These are phyloP conservation scores for Ophiostoma novo-ulmi DNA, from an alignment of 2,329 filamentous ascomycete species.

Conservation along the genomic window DNA sequence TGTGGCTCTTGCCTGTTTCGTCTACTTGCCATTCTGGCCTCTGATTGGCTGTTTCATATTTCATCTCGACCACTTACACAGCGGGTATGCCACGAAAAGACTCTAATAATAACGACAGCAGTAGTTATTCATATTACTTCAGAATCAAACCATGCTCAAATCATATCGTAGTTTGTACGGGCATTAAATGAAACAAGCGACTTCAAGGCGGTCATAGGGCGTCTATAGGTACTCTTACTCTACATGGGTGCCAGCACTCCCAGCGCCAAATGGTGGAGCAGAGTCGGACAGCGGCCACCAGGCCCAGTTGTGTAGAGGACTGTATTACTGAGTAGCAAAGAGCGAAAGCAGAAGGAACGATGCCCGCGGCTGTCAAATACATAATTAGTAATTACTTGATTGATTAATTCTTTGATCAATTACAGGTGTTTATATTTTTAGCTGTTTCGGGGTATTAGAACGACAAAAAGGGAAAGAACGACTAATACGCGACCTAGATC, in stretches of 20 bases:
- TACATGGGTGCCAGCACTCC: not conserved
- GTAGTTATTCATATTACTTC: no score
- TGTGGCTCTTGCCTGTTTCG: not conserved
- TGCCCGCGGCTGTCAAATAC: not conserved
- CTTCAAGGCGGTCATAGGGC: not conserved
- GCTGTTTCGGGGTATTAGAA: not conserved
- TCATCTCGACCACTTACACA: constrained; percentile 8
- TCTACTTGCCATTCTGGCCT: not conserved
- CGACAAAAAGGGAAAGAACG: not conserved
- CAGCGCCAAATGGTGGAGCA: constrained; percentile 11
- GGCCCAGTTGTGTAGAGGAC: not conserved
- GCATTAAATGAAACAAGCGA: constrained; percentile 8
- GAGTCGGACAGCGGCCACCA: not conserved
- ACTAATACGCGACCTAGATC: constrained; percentile 15
- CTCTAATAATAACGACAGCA: not conserved
- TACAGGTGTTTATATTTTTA: not conserved
- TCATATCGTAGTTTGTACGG: not conserved
- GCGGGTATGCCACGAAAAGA: not conserved
- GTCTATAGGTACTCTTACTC: not conserved
- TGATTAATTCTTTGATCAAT: no score
- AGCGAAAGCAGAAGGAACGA: not conserved
- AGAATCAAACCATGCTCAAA: not conserved
- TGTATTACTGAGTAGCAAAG: not conserved
- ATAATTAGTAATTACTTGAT: not conserved
- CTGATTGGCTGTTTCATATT: not conserved